Evolutionary conservation across 2,329 filamentous ascomycete species (phyloP), one percentile per base, ranked within the genome.

Genomic region (Aureobasidium leucospermi): DNA sequence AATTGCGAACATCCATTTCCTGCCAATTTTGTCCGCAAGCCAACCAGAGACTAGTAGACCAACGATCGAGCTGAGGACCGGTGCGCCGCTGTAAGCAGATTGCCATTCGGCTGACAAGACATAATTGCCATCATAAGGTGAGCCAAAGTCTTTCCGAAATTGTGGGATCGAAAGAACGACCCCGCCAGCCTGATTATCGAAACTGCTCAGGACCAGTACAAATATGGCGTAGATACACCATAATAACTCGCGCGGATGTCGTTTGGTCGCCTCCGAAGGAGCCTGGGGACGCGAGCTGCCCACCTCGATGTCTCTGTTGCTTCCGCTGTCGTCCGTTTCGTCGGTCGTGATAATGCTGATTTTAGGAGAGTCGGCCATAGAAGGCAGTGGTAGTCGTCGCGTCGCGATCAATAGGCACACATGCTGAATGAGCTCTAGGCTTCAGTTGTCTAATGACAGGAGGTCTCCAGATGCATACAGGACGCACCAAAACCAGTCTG

Each of bases 141-240:
- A 63, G 0, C 75, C 76, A 64, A 79, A 78, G 62, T 78, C 75
- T 60, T 78, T 70, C 36, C 75, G 69, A 64, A 78, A 79, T 58
- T 74, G 61, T 2, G 76, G 76, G n/a, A 79, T 75, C 23, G 74
- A 71, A 42, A 78, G 69, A 28, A 76, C 71, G 56, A 67, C 74
- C 6, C 74, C 74, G 3, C 70, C 65, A 23, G 75, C 75, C 61
- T 76, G 73, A 60, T 74, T 74, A 61, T 77, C 75, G 49, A 77
- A 77, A 36, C 67, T 69, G 46, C 73, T 70, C 19, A 76, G 69
- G 8, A 77, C 60, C 3, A 75, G 66, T 13, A 68, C 66, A 73
- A 73, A 78, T 8, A 74, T 69, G 31, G 73, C 73, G 60, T 70
- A 77, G 38, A 75, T 34, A 39, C 67, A 73, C 75, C 75, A 78